Conservation (phyloP, 495 filamentous ascomycete genomes). For the Pseudotulostoma volvatum region DNA sequence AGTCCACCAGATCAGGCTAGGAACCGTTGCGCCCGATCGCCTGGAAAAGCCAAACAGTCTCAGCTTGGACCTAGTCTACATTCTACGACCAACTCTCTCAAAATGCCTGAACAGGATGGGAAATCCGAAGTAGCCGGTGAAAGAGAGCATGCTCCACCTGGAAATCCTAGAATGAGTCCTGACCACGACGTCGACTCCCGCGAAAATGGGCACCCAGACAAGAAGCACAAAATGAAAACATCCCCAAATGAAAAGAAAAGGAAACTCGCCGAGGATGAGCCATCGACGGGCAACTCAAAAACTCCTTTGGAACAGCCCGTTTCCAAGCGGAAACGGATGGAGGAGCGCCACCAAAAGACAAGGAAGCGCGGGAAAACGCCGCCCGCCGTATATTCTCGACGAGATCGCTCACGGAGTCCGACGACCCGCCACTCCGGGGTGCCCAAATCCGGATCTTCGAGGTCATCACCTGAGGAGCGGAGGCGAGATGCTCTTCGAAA, state of each 20-base stretch:
- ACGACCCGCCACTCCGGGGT: conserved; percentile 6
- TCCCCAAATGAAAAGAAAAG: conserved; percentile 14
- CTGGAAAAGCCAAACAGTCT: too few relatives aligned
- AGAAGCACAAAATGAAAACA: neutral
- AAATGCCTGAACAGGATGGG: too few relatives aligned
- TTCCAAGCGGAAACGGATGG: conserved; percentile 27
- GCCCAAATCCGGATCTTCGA: conserved; percentile 2
- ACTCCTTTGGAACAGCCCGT: conserved; percentile 11
- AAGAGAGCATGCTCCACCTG: too few relatives aligned
- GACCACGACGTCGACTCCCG: too few relatives aligned
- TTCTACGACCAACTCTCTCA: too few relatives aligned
- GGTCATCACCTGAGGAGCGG: too few relatives aligned
- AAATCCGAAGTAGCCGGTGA: too few relatives aligned
- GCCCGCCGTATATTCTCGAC: conserved; percentile 27
- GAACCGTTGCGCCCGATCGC: too few relatives aligned
- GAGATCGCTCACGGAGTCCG: conserved; percentile 21
- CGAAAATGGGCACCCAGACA: too few relatives aligned
- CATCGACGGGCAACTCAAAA: conserved; percentile 5
- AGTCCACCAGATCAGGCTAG: too few relatives aligned
- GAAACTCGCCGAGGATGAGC: conserved; percentile 13
- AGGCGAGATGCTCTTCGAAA: conserved; percentile 11
- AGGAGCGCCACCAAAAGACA: conserved; percentile 27
- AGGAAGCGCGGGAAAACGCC: conserved; percentile 23
- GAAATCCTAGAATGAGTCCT: too few relatives aligned
- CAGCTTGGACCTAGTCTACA: too few relatives aligned